Percentiles rank a stretch among this genome's conserved stretches.
Evolutionary conservation across 192 early-diverging fungal species (phyloP).

Genomic region (Entomortierella beljakovae): DNA sequence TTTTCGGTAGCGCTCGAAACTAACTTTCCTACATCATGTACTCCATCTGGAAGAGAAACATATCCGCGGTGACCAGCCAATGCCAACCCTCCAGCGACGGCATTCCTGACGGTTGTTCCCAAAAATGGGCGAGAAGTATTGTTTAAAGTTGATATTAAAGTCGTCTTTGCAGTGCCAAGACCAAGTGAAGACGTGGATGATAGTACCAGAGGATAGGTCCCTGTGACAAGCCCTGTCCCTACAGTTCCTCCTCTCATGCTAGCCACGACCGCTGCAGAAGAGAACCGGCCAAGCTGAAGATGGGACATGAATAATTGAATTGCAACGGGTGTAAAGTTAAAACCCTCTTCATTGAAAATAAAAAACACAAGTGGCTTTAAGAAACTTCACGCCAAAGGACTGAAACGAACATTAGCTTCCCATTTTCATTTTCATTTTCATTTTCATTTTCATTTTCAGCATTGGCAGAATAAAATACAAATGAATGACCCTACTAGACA

Average conservation of each 20-base stretch:
- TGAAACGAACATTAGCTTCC: too few species aligned
- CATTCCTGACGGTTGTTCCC: constrained; percentile 6
- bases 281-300: constrained; percentile 35
- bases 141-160: background rate
- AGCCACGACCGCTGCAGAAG: constrained; percentile 13
- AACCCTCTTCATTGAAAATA: too few species aligned
- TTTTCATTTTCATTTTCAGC: too few species aligned
- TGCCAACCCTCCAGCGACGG: constrained; percentile 31
- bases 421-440: too few species aligned
- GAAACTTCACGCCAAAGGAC: too few species aligned
- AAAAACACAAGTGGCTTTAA: too few species aligned
- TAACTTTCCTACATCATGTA: constrained; percentile 36
- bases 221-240: background rate
- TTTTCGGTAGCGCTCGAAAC: constrained; percentile 48
- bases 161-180: background rate
- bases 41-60: constrained; percentile 29
- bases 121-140: constrained; percentile 4
- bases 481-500: constrained; percentile 12
- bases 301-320: constrained; percentile 23
- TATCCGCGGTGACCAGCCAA: constrained; percentile 22
- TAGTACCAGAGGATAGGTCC: constrained; percentile 1
- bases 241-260: constrained; percentile 19
- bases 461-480: too few species aligned
- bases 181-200: constrained; percentile 7
- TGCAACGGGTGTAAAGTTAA: constrained; percentile 14